Percentiles rank a stretch among this genome's conserved stretches.
Evolutionary conservation across 345 rosid species (phyloP).

Genomic region (Corchorus olitorius): DNA sequence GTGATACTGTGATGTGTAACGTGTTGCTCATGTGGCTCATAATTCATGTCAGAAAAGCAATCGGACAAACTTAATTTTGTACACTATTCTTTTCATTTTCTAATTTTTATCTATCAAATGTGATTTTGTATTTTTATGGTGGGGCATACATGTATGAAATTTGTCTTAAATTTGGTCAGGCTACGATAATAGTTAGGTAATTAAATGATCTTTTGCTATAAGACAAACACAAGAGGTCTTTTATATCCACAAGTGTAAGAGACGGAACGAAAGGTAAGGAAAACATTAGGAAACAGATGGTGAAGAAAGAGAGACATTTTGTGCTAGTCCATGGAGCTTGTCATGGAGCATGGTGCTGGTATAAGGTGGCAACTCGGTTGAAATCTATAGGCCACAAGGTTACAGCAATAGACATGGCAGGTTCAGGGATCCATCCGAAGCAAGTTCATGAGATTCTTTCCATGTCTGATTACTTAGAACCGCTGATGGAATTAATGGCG

Average conservation of each 20-base stretch:
- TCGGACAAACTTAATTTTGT: too few species aligned
- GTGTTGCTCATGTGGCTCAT: too few species aligned
- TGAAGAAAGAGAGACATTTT: conserved; percentile 34
- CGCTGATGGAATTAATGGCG: conserved; percentile 18
- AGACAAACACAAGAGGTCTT: too few species aligned
- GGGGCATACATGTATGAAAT: too few species aligned
- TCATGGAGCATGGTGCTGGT: conserved; percentile 78
- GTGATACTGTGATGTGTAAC: too few species aligned
- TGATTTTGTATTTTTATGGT: too few species aligned
- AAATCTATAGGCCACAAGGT: conserved; percentile 47
- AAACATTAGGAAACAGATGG: background rate
- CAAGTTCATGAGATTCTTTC: conserved; percentile 36
- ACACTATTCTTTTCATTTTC: too few species aligned
- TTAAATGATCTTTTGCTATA: too few species aligned
- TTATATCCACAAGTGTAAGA: background rate
- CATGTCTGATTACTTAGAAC: background rate
- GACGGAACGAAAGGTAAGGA: conserved; percentile 36
- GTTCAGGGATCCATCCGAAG: conserved; percentile 40
- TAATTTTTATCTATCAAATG: too few species aligned
- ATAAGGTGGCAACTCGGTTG: conserved; percentile 46
- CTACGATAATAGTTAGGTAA: background rate
- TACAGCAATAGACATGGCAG: conserved; percentile 54
- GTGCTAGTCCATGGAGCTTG: conserved; percentile 58
- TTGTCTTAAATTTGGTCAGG: background rate
- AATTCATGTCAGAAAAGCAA: too few species aligned